Conservation (phyloP, 495 filamentous ascomycete species). For the Talaromyces nanjingensis region DNA sequence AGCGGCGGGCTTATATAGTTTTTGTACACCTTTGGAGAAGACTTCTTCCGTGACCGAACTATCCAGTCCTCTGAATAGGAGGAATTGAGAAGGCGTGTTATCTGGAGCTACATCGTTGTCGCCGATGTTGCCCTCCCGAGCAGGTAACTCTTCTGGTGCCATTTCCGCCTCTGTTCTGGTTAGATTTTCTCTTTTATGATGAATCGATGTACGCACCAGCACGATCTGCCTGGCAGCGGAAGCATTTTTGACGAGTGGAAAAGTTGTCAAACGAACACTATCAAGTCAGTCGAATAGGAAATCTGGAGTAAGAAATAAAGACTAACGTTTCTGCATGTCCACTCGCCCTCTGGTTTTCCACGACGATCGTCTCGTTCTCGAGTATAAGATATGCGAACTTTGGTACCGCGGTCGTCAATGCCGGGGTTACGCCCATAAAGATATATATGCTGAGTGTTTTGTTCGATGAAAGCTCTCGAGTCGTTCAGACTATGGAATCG, state of each 20-base stretch:
- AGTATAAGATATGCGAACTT: conserved; percentile 52
- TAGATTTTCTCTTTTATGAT: background rate
- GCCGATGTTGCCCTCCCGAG: conserved; percentile 53
- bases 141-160: conserved; percentile 20
- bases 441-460: conserved; percentile 55
- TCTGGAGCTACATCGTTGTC: conserved; percentile 77
- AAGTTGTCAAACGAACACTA: conserved; percentile 72
- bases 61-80: conserved; percentile 73
- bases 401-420: conserved; percentile 46
- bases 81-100: conserved; percentile 68
- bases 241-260: conserved; percentile 61
- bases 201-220: conserved; percentile 46
- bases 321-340: conserved; percentile 67
- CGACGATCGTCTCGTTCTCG: conserved; percentile 52
- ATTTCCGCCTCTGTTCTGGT: conserved; percentile 9
- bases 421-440: conserved; percentile 42
- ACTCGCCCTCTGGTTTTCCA: conserved; percentile 58
- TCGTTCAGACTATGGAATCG: conserved; percentile 53
- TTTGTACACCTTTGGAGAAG: conserved; percentile 70
- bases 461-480: conserved; percentile 60
- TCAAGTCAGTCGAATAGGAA: background rate
- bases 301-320: background rate
- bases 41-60: conserved; percentile 68
- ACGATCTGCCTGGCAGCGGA: conserved; percentile 64
- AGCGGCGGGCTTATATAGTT: conserved; percentile 55